Base-by-base conservation (phyloP, 139 green algal genomes). In the Chlamydomonas asymmetrica region DNA sequence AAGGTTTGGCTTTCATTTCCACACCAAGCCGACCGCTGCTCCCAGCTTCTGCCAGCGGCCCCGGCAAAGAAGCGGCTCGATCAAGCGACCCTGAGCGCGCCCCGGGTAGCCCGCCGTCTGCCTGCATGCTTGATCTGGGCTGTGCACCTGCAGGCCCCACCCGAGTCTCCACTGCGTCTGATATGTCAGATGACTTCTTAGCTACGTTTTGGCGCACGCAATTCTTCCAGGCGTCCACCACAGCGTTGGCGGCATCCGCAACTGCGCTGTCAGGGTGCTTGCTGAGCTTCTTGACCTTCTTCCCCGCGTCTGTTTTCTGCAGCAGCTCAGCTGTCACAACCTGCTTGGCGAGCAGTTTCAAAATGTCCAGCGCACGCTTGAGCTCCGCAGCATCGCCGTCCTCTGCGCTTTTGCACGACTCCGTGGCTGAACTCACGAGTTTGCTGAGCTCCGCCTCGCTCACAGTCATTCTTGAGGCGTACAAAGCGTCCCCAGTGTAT, bases 151-250 rank as follows among this genome's bases (percentile, higher is more conserved):
- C 52, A n/a, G 35, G 13, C 4, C 7, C 32, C 38, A 18, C 6
- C 25, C 18, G 37, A 34, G 62, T 25, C 4, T 50, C 34, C 3
- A 20, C 20, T 31, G 23, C 20, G n/a, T 23, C 43, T 27, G 29
- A 20, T 27, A 18, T 22, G 16, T 35, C 73, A 2, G 27, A 25
- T n/a, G 40, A 32, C 22, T 34, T 41, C 50, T 43, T 62, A 39
- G 54, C 62, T 75, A n/a, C 43, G 52, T 25, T 59, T 65, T 7
- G 67, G 37, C 22, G 27, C 4, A 91, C 81, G 43, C 72, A 89
- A 2, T 88, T 80, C 63, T 96, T 97, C 93, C 93, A 97, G 1
- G 76, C 73, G 6, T 89, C 73, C 22, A 97, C 78, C 2, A 88
- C 85, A 5, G 78, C 65, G 0, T 66, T 74, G 6, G 93, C 92